These are phyloP conservation scores for Termitomyces sp. DNA, from an alignment of 768 basidiomycete species.

Conservation along the genomic window DNA sequence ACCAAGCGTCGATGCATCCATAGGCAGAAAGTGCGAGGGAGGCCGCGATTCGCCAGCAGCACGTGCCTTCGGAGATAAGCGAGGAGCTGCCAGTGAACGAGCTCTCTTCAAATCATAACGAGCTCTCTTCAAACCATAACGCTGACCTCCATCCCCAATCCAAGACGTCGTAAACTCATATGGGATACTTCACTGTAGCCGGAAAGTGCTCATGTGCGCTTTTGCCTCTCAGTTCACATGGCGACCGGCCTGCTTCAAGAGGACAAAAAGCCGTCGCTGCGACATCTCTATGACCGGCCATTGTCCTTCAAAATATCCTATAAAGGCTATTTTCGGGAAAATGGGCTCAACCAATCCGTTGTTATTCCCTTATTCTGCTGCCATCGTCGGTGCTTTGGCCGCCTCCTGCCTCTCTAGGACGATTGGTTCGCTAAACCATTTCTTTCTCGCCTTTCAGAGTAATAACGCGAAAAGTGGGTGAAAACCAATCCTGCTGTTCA, in stretches of 20 bases:
- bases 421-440: conserved; percentile 16
- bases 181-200: no score
- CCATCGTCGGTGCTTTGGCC: conserved; percentile 12
- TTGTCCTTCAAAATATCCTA: conserved; percentile 10
- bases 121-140: no score
- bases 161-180: no score
- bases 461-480: conserved; percentile 13
- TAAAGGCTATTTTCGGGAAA: conserved; percentile 11
- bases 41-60: no score
- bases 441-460: conserved; percentile 13
- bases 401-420: conserved; percentile 11
- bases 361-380: conserved; percentile 16
- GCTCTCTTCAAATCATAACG: no score
- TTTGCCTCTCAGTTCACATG: neutral
- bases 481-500: conserved; percentile 1
- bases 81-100: no score
- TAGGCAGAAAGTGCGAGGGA: neutral
- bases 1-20: conserved; percentile 8
- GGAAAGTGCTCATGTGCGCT: no score
- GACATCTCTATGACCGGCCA: neutral
- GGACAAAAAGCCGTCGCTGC: neutral
- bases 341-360: conserved; percentile 11
- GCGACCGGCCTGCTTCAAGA: neutral
- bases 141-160: no score
- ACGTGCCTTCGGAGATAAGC: neutral